Evolutionary conservation across 140 eudicot species (phyloP), one percentile per base, ranked within the genome.

Genomic region (Senecio squalidus): DNA sequence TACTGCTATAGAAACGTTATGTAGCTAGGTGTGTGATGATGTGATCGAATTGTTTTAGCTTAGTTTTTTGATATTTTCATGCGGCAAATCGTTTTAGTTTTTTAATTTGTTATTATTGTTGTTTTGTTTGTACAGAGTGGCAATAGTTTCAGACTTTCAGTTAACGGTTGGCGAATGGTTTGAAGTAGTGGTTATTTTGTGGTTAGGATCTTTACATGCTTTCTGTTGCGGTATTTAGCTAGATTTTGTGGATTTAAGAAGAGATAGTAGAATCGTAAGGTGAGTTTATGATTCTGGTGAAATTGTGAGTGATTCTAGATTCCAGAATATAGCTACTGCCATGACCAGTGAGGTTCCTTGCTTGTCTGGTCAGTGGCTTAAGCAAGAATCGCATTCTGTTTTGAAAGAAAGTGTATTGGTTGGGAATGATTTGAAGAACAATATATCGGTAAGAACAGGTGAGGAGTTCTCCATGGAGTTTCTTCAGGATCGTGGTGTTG

Each of bases 381-480:
- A 66, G 70, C 82, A 76, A 67, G 82, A 73, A 38, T 33, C 73
- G 2, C 29, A 57, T 21, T 52, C 69, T 48, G 21, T 52, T 60
- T 21, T 44, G 39, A 67, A 58, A 45, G 73, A 74, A 4, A 82
- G 72, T 51, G 33, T 41, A 5, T 30, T 66, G 34, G 45, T 55
- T 20, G 72, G 60, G 51, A 70, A 41, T 52, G 74, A 30, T 63
- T 64, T 40, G 22, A 63, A 40, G 58, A 75, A 66, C 45, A 68
- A 75, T 63, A 36, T 80, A 49, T 80, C 81, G 49, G 55, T 80
- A 59, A 76, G 80, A 62, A 85, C 84, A 27, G 90, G 94, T 41
- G 97, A 89, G 82, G 93, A 80, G 27, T 89, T 85, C 47, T 67
- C 84, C 4, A 67, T 69, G 60, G 81, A 77, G 54, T 78, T 84